Evolutionary conservation across 1,139 yeast species (phyloP), one percentile per base, ranked within the genome.

Genomic region (Pichia sp.): DNA sequence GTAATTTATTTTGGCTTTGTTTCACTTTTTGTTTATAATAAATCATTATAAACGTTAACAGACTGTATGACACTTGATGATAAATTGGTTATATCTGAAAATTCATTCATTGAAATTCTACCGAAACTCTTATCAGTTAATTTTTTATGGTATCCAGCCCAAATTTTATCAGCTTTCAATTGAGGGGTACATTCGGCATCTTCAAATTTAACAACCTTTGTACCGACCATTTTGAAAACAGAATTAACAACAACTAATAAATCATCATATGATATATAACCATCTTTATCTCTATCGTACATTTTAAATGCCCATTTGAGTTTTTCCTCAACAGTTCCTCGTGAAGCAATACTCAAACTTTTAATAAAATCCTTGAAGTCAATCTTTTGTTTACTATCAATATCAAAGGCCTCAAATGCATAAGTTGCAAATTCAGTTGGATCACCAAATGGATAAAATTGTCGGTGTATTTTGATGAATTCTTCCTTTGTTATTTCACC

Each of bases 391-490:
- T 80, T 79, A 59, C 79, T 74, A 64, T 89, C 95, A 46, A 78
- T 76, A 65, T 94, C 98, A 66, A 92, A 90, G 12, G 88, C 95
- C 51, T 82, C 80, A 68, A 94, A 94, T 29, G 94, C 82, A 59
- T 84, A 86, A 53, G 81, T 88, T 51, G 96, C 87, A 68, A 89
- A 94, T 51, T 89, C 92, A 13, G 85, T 78, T 0, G 98, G 96
- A 61, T 92, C 96, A 2, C 99, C 99, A 71, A 94, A 94, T 22
- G 99, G 99, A 71, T 94, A 94, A 66, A 90, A 94, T 63, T 92
- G 97, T 65, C 87, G 88, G 69, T 89, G 94, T 22, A 92, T 90
- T 65, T 86, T 87, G 56, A 86, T 82, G 65, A 94, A 89, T 63
- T 92, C 97, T 47, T 85, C 87, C 61, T 85, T 85, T 11, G 89